Conservation (phyloP, 345 rosid species). For the Mangifera indica region DNA sequence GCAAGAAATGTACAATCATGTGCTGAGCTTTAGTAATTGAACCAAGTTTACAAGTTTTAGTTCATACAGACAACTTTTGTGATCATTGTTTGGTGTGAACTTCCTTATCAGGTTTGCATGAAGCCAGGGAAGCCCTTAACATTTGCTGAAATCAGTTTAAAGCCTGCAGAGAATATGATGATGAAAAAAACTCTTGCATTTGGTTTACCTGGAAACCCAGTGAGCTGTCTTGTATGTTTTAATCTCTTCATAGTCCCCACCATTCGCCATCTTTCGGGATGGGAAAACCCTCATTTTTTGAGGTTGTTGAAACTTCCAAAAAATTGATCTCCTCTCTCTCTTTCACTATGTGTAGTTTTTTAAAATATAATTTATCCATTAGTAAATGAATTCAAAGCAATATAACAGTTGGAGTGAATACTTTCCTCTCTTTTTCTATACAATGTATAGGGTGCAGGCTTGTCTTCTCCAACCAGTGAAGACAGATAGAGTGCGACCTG, state of each 20-base stretch:
- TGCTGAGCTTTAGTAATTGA: constrained; percentile 5
- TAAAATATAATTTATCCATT: not conserved
- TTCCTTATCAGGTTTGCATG: constrained; percentile 69
- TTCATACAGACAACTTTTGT: constrained; percentile 12
- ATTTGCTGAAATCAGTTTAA: constrained; percentile 65
- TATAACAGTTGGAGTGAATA: not conserved
- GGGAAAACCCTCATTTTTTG: constrained; percentile 66
- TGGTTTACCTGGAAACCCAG: constrained; percentile 99
- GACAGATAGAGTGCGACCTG: constrained; percentile 60
- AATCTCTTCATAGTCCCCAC: constrained; percentile 82
- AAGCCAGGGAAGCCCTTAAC: constrained; percentile 95
- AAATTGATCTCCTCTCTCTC: constrained; percentile 3
- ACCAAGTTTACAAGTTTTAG: constrained; percentile 14
- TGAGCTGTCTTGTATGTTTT: constrained; percentile 89
- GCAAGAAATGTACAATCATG: not conserved
- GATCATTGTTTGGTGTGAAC: constrained; percentile 9
- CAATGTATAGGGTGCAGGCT: constrained; percentile 57
- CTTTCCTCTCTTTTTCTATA: constrained; percentile 4
- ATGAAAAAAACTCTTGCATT: constrained; percentile 70
- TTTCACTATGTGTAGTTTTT: not conserved
- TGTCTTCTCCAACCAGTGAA: constrained; percentile 64
- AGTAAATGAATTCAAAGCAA: constrained; percentile 6
- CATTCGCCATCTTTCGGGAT: constrained; percentile 78
- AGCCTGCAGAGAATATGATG: constrained; percentile 31
- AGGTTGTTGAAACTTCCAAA: constrained; percentile 52